Evolutionary conservation across 768 basidiomycete genomes (phyloP).

Genomic region (Favolaschia claudopus): DNA sequence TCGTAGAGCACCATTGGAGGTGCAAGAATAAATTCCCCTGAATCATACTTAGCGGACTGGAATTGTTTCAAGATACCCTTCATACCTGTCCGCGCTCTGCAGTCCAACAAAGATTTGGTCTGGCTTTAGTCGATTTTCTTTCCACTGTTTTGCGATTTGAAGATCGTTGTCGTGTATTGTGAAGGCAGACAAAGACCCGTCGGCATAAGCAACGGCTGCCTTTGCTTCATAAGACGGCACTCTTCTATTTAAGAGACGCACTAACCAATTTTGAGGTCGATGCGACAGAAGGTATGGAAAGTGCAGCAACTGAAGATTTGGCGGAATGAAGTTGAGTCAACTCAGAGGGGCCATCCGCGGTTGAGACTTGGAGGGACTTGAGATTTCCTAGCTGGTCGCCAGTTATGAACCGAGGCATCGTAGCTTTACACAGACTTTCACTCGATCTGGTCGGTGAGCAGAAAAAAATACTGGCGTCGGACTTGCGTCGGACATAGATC

Average conservation of each 20-base stretch:
- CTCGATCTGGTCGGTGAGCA: too few relatives aligned
- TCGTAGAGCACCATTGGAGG: slow-evolving; percentile 77
- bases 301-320: slow-evolving; percentile 42
- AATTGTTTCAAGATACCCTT: slow-evolving; percentile 5
- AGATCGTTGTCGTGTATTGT: slow-evolving; percentile 52
- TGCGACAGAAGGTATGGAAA: slow-evolving; percentile 36
- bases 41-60: background rate
- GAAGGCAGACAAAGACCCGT: slow-evolving; percentile 61
- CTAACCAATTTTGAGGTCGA: slow-evolving; percentile 44
- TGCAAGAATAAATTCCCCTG: slow-evolving; percentile 70
- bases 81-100: slow-evolving; percentile 56
- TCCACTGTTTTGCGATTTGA: slow-evolving; percentile 60
- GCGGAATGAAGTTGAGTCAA: slow-evolving; percentile 39
- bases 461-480: slow-evolving; percentile 12
- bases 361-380: slow-evolving; percentile 64
- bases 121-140: slow-evolving; percentile 63
- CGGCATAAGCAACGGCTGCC: slow-evolving; percentile 70
- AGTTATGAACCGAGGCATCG: slow-evolving; percentile 73
- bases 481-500: too few relatives aligned
- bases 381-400: slow-evolving; percentile 85
- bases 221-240: slow-evolving; percentile 51
- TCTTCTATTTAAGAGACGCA: slow-evolving; percentile 37
- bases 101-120: slow-evolving; percentile 71
- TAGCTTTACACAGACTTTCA: too few relatives aligned
- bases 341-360: slow-evolving; percentile 36